These are phyloP conservation scores for Backusella westeae DNA, from an alignment of 192 early-diverging fungal genomes.

Conservation along the genomic window DNA sequence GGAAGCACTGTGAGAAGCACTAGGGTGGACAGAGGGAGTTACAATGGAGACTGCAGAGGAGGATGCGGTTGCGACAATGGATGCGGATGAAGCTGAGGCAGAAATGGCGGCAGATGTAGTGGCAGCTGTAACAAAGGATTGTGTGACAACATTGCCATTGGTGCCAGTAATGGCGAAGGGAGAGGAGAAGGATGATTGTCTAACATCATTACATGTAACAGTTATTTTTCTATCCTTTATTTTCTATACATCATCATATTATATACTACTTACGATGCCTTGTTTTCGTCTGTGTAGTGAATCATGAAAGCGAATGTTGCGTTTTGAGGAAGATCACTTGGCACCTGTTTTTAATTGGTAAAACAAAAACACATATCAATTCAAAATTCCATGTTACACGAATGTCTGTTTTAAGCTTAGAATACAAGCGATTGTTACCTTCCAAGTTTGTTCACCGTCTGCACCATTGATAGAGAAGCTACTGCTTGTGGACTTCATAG, in stretches of 20 bases:
- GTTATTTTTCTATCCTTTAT: neutral
- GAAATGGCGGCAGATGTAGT: neutral
- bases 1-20: neutral
- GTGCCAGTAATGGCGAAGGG: constrained; percentile 7
- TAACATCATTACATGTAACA: neutral
- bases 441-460: neutral
- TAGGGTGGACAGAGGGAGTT: neutral
- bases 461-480: constrained; percentile 13
- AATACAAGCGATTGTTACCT: neutral
- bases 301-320: constrained; percentile 22
- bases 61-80: neutral
- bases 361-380: constrained; percentile 4
- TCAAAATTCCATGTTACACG: neutral
- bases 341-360: constrained; percentile 14
- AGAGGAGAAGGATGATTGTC: neutral
- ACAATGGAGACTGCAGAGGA: neutral
- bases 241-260: neutral
- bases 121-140: constrained; percentile 4
- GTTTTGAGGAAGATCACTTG: constrained; percentile 13
- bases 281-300: constrained; percentile 1
- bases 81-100: neutral
- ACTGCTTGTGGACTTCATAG: neutral
- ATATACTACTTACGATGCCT: constrained; percentile 20
- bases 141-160: constrained; percentile 4
- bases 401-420: neutral